phyloP scores from a whole-genome alignment of 345 rosid genomes.

The Ceriops decandra region DNA sequence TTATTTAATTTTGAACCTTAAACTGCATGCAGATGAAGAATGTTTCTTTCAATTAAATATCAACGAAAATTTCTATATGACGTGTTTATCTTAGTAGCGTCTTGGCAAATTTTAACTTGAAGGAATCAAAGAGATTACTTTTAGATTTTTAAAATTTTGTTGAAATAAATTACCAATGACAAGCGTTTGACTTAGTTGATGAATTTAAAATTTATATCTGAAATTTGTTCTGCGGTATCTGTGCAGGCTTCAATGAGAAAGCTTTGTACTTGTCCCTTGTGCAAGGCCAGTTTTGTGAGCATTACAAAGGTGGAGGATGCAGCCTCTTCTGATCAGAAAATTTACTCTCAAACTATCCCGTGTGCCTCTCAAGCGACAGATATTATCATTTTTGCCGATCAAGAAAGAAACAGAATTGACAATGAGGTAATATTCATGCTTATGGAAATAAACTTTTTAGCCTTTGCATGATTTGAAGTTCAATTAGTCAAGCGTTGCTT shows the following conservation, averaged over 20 bases:
- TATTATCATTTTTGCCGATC: conserved; percentile 39
- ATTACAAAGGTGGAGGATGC: conserved; percentile 78
- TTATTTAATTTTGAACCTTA: neutral
- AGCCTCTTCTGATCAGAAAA: conserved; percentile 75
- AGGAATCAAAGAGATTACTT: no score
- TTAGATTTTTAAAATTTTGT: no score
- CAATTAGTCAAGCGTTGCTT: neutral
- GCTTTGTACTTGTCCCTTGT: conserved; percentile 73
- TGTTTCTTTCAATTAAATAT: no score
- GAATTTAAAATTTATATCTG: no score
- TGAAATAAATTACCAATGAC: no score
- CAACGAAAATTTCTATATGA: no score
- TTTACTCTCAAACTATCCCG: conserved; percentile 85
- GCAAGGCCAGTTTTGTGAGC: conserved; percentile 65
- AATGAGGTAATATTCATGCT: conserved; percentile 41
- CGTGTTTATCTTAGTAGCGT: no score
- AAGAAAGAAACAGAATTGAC: conserved; percentile 34
- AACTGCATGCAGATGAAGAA: neutral
- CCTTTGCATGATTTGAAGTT: neutral
- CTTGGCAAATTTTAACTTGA: no score
- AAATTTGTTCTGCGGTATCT: conserved; percentile 5
- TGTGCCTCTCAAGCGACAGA: conserved; percentile 38
- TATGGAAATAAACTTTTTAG: neutral
- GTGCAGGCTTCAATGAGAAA: conserved; percentile 57
- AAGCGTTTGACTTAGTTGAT: no score